A percentile compares a stretch with the other conserved stretches of the same genome.
These are phyloP conservation scores for Coemansia sp. DNA, from an alignment of 192 early-diverging fungal species.

Conservation along the genomic window DNA sequence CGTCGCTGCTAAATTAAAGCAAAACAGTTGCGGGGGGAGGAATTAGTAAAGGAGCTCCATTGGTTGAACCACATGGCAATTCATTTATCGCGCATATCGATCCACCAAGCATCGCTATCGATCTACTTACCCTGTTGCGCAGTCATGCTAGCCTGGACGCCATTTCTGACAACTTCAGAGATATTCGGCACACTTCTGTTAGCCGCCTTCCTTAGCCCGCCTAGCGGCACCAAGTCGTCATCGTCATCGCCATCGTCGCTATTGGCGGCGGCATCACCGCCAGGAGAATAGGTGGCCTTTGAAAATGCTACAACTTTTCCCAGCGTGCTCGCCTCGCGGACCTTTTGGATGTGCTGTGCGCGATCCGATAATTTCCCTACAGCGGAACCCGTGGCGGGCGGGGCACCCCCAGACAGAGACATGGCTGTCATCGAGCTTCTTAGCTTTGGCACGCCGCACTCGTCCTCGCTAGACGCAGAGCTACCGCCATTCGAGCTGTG, in stretches of 20 bases:
- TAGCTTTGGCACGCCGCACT: slow-evolving; percentile 27
- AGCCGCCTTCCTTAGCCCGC: slow-evolving; percentile 28
- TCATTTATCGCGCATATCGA: not conserved
- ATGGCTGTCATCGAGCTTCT: slow-evolving; percentile 37
- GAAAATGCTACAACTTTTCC: slow-evolving; percentile 32
- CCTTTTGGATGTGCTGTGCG: slow-evolving; percentile 40
- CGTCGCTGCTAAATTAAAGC: slow-evolving; percentile 1
- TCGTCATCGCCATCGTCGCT: slow-evolving; percentile 28
- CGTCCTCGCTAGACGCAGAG: slow-evolving; percentile 39
- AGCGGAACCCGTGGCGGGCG: not conserved
- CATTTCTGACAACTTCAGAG: not conserved
- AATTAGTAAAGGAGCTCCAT: not conserved
- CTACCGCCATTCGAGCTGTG: slow-evolving; percentile 33
- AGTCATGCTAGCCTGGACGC: not conserved
- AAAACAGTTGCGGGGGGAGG: not conserved
- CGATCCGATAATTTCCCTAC: slow-evolving; percentile 30
- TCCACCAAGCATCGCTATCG: not conserved
- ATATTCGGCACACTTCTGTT: slow-evolving; percentile 3
- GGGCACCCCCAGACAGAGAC: slow-evolving; percentile 17
- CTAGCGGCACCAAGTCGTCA: slow-evolving; percentile 38
- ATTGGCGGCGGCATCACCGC: not conserved
- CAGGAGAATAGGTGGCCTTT: not conserved
- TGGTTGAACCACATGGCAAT: not conserved
- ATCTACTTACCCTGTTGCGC: slow-evolving; percentile 2
- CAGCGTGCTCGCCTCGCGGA: slow-evolving; percentile 48